These are phyloP conservation scores for Fusarium neocosmosporiellum DNA, from an alignment of 2,329 filamentous ascomycete genomes.

Conservation along the genomic window DNA sequence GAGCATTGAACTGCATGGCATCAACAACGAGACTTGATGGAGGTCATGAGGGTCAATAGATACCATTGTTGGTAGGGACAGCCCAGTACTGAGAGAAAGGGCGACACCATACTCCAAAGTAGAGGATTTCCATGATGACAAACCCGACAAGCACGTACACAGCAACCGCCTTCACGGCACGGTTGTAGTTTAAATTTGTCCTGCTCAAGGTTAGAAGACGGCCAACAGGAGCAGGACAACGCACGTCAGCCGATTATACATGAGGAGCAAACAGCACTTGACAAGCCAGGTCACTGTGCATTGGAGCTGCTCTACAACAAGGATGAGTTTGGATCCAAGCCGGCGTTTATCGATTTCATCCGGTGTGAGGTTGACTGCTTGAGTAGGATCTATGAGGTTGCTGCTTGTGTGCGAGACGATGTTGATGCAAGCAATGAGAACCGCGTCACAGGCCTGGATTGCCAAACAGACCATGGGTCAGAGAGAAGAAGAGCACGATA, in stretches of 20 bases:
- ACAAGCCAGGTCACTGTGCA: neutral
- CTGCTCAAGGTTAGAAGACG: neutral
- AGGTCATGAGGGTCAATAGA: neutral
- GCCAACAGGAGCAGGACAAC: neutral
- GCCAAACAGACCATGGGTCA: neutral
- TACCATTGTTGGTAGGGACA: neutral
- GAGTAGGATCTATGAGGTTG: neutral
- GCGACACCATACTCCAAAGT: neutral
- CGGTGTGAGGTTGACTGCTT: neutral
- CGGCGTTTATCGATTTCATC: neutral
- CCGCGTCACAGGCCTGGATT: neutral
- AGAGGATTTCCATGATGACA: neutral
- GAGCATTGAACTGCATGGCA: neutral
- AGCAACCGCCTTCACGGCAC: neutral
- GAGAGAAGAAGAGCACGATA: neutral
- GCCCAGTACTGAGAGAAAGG: constrained; percentile 1
- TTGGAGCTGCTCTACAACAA: neutral
- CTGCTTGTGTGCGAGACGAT: neutral
- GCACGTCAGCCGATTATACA: neutral
- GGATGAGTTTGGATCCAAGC: neutral
- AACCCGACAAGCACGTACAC: neutral
- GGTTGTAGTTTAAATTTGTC: neutral
- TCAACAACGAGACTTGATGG: neutral
- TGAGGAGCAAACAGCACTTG: constrained; percentile 1
- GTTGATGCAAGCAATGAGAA: constrained; percentile 1